Base-by-base conservation (phyloP, 768 basidiomycete genomes). In the Mycena rebaudengoi region DNA sequence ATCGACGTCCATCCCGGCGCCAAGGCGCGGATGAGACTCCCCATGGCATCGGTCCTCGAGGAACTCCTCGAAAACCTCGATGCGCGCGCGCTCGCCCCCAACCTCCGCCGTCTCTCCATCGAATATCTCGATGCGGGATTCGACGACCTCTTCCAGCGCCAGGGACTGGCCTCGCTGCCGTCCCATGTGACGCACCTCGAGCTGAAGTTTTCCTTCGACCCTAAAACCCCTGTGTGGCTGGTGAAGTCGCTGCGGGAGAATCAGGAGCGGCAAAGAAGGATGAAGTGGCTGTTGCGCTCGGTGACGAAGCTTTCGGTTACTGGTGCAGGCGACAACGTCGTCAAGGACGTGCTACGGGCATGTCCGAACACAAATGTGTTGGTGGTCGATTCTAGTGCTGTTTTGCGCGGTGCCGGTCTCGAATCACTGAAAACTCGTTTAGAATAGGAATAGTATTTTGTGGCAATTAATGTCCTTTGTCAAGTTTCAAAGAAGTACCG, bases 121-220 rank as follows among this genome's bases (percentile, higher is more conserved):
- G 62, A 67, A 12, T 67, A 62, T 21, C 14, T 62, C 18, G 51
- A 66, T 37, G 43, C 49, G 13, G 45, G 40, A 5, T 66, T 62
- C 39, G 65, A 62, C 14, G 60, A 66, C 49, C 13, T 62, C 8
- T 66, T 66, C 50, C 40, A 39, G 13, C 54, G 65, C 13, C 40
- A 11, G 12, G 55, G 53, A 4, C 48, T 60, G 4, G 57, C 44
- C 16, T 43, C 57, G 1, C 51, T 67, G 3, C 60, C 65, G 2
- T n/a, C 55, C n/a, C 55, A 66, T 39, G 39, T 62, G n/a, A 57
- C 41, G 0, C 65, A 62, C 26, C 51, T 62, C 44, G 65, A 62
- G 1, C 1, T 66, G 49, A 49, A 39, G 2, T 66, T 54, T 13
- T 40, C 60, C 0, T 63, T 63, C 30, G 52, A 35, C 26, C 12